These are phyloP conservation scores for Nicotiana knightiana DNA, from an alignment of 257 asterid species.

Conservation along the genomic window DNA sequence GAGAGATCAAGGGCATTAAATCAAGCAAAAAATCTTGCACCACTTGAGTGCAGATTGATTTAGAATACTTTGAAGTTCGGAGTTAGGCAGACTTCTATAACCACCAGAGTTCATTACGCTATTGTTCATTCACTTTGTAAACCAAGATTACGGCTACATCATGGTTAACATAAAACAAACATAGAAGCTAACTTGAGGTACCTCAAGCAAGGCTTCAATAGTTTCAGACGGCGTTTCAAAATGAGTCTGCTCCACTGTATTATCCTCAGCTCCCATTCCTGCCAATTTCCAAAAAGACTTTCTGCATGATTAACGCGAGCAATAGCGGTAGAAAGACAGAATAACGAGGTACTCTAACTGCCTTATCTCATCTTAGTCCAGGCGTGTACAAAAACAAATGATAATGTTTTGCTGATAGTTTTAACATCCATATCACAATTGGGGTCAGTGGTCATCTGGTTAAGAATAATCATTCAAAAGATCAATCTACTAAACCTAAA, in stretches of 20 bases:
- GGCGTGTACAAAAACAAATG: background rate
- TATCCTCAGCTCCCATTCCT: constrained; percentile 39
- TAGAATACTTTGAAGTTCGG: background rate
- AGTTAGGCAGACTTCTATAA: background rate
- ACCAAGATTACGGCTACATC: background rate
- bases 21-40: constrained; percentile 1
- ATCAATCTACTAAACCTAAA: background rate
- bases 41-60: background rate
- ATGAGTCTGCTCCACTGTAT: constrained; percentile 21
- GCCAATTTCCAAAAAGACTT: background rate
- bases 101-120: background rate
- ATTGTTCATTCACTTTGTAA: background rate
- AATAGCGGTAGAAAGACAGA: background rate
- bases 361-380: background rate
- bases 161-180: background rate
- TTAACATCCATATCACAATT: background rate
- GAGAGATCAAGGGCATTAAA: background rate
- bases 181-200: constrained; percentile 10
- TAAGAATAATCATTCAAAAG: background rate
- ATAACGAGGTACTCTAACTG: background rate
- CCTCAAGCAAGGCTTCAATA: constrained; percentile 51
- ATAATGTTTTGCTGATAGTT: background rate
- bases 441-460: background rate
- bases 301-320: background rate
- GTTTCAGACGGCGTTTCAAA: constrained; percentile 27